Percentiles rank a stretch among this genome's conserved stretches.
These are phyloP conservation scores for Geotrichum phurueaensis DNA, from an alignment of 1,139 yeast genomes.

Conservation along the genomic window DNA sequence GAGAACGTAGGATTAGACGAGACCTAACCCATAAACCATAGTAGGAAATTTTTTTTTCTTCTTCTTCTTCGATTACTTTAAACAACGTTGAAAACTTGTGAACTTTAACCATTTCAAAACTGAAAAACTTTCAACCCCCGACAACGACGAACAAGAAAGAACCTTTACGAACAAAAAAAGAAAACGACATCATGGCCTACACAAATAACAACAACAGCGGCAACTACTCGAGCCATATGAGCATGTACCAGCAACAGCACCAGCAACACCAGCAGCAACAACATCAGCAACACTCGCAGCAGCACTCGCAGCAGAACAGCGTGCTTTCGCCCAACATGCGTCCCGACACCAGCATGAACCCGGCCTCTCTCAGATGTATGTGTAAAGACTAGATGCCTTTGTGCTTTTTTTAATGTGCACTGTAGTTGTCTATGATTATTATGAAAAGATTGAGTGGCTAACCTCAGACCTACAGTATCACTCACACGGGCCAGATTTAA, in stretches of 20 bases:
- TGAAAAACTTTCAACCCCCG: not conserved
- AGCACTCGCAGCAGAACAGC: not conserved
- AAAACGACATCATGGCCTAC: conserved; percentile 5
- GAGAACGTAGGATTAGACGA: not conserved
- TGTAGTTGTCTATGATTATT: not conserved
- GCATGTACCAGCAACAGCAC: conserved; percentile 3
- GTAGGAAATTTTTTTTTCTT: not conserved
- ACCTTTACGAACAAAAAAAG: not conserved
- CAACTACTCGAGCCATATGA: not conserved
- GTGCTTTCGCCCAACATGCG: conserved; percentile 3
- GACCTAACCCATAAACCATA: not conserved
- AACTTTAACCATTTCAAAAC: not conserved
- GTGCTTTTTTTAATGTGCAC: not conserved
- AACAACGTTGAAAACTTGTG: not conserved
- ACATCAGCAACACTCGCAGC: not conserved
- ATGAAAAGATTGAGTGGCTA: not conserved
- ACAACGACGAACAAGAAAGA: not conserved
- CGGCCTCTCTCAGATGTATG: conserved; percentile 5
- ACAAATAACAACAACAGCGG: not conserved
- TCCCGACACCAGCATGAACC: conserved; percentile 3
- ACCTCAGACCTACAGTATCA: conserved; percentile 8
- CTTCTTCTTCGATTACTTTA: not conserved
- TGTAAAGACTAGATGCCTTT: not conserved
- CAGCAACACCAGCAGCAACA: not conserved
- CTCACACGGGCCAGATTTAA: conserved; percentile 40